Percentiles rank a stretch among this genome's conserved stretches.
These are phyloP conservation scores for Phytopythium ostracodes DNA, from an alignment of 352 stramenopile genomes.

Conservation along the genomic window DNA sequence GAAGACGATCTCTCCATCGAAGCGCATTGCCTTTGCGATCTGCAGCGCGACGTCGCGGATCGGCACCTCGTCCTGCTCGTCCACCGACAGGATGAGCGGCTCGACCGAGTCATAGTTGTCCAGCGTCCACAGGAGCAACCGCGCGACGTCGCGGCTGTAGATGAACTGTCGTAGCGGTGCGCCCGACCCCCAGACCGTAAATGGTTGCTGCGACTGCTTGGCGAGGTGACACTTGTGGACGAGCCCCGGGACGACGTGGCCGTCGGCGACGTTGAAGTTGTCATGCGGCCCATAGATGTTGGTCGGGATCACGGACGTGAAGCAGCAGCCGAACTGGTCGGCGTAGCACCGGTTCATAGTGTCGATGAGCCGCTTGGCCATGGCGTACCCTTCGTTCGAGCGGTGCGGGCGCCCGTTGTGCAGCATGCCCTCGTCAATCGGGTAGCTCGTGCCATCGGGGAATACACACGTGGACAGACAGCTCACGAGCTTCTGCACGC, in stretches of 20 bases:
- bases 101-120: slow-evolving; percentile 83
- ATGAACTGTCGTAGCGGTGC: slow-evolving; percentile 98
- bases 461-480: slow-evolving; percentile 99
- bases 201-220: slow-evolving; percentile 86
- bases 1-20: slow-evolving; percentile 83
- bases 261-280: slow-evolving; percentile 97
- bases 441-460: slow-evolving; percentile 97
- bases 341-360: slow-evolving; percentile 96
- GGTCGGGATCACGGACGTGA: slow-evolving; percentile 98
- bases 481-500: slow-evolving; percentile 95
- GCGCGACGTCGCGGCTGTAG: slow-evolving; percentile 93
- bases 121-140: slow-evolving; percentile 89
- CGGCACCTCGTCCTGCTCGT: slow-evolving; percentile 92
- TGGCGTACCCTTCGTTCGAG: slow-evolving; percentile 93
- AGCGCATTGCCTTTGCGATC: slow-evolving; percentile 80
- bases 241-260: slow-evolving; percentile 97
- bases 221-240: slow-evolving; percentile 99
- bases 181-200: slow-evolving; percentile 95
- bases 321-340: slow-evolving; percentile 96
- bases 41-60: slow-evolving; percentile 92
- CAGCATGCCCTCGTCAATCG: slow-evolving; percentile 98
- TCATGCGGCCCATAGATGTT: slow-evolving; percentile 99
- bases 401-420: slow-evolving; percentile 79
- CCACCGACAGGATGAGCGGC: slow-evolving; percentile 96
- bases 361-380: slow-evolving; percentile 98